phyloP scores from a whole-genome alignment of 179 eudicot species.

The Spinacia oleracea region DNA sequence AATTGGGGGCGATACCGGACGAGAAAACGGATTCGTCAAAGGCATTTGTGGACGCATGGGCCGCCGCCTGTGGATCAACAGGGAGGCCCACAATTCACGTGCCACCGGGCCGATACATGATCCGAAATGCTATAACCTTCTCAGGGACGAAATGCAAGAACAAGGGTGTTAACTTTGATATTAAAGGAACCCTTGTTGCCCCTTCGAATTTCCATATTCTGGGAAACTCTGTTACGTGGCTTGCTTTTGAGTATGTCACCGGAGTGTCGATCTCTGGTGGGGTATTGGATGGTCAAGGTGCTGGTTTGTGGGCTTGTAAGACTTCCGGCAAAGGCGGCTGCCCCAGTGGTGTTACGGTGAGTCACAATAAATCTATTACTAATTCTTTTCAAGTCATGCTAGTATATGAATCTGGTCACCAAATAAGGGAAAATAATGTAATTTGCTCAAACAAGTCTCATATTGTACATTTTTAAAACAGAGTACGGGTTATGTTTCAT shows the following conservation, averaged over 20 bases:
- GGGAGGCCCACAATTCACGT: constrained; percentile 31
- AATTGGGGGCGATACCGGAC: constrained; percentile 1
- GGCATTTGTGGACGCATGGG: constrained; percentile 9
- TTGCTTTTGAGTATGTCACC: constrained; percentile 33
- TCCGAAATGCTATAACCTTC: constrained; percentile 23
- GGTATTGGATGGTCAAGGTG: constrained; percentile 45
- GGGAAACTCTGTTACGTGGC: constrained; percentile 29
- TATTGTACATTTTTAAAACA: background rate
- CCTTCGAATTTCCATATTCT: constrained; percentile 32
- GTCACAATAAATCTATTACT: background rate
- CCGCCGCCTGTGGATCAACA: constrained; percentile 1
- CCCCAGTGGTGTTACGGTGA: constrained; percentile 46
- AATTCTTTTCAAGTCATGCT: background rate
- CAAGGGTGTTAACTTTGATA: constrained; percentile 26
- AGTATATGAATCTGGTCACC: background rate
- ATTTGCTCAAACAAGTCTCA: background rate
- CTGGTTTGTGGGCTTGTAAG: constrained; percentile 49
- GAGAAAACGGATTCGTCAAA: constrained; percentile 9
- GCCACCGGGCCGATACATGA: constrained; percentile 36
- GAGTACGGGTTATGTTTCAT: background rate
- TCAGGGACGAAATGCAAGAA: constrained; percentile 24
- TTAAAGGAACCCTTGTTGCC: constrained; percentile 45
- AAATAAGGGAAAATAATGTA: background rate
- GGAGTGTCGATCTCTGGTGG: constrained; percentile 46
- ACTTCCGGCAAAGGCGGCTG: constrained; percentile 25